Base-by-base conservation (phyloP, 805 yeast species). In the Candida rishiriensis region DNA sequence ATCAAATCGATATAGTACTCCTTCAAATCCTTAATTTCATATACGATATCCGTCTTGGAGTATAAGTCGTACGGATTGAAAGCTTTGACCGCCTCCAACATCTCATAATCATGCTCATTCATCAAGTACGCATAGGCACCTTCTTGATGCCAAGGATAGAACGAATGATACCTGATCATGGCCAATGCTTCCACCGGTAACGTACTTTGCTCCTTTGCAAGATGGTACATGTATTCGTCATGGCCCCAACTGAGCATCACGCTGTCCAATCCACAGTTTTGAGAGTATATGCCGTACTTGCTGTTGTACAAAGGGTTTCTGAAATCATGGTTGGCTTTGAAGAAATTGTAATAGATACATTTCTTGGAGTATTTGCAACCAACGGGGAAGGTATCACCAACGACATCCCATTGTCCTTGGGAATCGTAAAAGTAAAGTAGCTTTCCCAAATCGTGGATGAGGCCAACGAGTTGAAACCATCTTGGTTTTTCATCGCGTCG, bases 171-270 rank as follows among this genome's bases (percentile, higher is more conserved):
- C 47, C 89, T 61, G 39, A 83, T 82, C 86, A 83, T 83, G 1
- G 88, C 88, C 42, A 83, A 65, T 0, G 77, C 88, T 57, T 81
- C 84, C 8, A 72, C 74, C 2, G 88, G 87, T 38, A 83, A 64
- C 1, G 72, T 75, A 12, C 85, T 79, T 54, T 79, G 83, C 44
- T 71, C 69, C 57, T 80, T 82, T 11, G 86, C 86, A 29, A 83
- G 67, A 55, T 82, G 86, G 52, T 81, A 83, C 85, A 83, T 81
- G 61, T 83, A 83, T 56, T 83, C 89, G 59, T 83, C 89, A 55
- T 83, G 89, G 5, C 89, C 89, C 88, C 88, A 83, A 44, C 85
- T 79, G 35, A 83, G 61, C 84, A 83, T 80, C 26, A 83, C 85
- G 34, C 79, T 78, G 46, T 79, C 85, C 31, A 83, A 60, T 0